Evolutionary conservation across 352 stramenopile genomes (phyloP), one percentile per base, ranked within the genome.

Genomic region (Plasmopara muralis): DNA sequence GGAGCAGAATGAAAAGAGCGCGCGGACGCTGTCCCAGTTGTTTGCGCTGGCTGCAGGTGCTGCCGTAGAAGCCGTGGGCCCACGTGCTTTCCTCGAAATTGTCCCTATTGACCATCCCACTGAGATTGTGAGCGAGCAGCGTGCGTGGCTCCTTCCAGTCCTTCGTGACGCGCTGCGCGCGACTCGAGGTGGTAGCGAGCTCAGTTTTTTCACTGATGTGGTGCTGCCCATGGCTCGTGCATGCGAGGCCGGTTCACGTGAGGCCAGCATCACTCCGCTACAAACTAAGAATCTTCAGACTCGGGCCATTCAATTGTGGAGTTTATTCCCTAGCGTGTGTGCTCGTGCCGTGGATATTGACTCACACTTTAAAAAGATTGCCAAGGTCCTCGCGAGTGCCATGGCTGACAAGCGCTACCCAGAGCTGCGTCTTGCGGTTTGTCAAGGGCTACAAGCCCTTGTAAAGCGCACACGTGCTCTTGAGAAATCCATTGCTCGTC

Each of bases 381-480:
- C 84, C 42, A 94, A 94, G 77, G 57, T 87, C 35, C 68, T 94
- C 8, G 81, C 82, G 12, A 94, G 89, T 44, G 84, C 84, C 34
- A 91, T 94, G 80, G 74, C 74, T 29, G 84, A 94, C 64, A 78
- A 92, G 66, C 81, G 84, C 28, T 93, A 88, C 60, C 84, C 84
- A 2, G 79, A 91, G 54, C 64, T 94, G 45, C 84, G 82, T 14
- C 71, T 90, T 34, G 68, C 78, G 28, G 80, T 94, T n/a, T 94
- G 84, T 57, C 82, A 91, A 55, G 84, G 84, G 59, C 77, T 94
- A 9, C 78, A 90, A 50, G 74, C 69, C 5, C 69, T 94, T 7
- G 75, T 94, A 29, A 93, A 90, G 62, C 70, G 67, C 29, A 87
- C 76, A 9, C 77, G 78, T 18, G 73, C 68, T 13, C 50, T 82